Base-by-base conservation (phyloP, 257 asterid species). In the Haberlea rhodopensis region DNA sequence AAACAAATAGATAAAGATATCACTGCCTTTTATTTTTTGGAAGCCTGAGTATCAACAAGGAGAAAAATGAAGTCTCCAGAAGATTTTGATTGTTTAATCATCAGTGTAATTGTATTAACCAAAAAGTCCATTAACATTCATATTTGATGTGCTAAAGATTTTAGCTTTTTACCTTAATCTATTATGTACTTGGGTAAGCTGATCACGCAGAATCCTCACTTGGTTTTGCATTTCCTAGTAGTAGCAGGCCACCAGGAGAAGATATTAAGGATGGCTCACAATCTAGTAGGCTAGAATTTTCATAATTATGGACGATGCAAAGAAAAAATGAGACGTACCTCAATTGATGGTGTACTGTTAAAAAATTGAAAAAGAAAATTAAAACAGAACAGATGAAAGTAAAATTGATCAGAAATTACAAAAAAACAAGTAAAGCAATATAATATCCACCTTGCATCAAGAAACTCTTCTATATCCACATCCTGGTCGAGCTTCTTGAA, bases 401-500 rank as follows among this genome's bases (percentile, higher is more conserved):
- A 66, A 32, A 51, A n/a, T 26, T 4, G 70, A 67, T 60, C 37
- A 71, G 70, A 67, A 0, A 48, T 13, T 40, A 59, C 18, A 52
- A 18, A 57, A n/a, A 13, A n/a, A 53, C 10, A 62, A 37, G 60
- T 10, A 40, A 53, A 55, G 8, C 11, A 11, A 55, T 51, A 37
- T 54, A 69, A 59, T 57, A 46, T 64, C 24, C 71, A 91, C 96
- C 95, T 84, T 48, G 86, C 70, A 71, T 84, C 91, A 70, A 91
- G 85, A 77, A 84, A 88, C 70, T 86, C 96, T 59, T 87, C 87
- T 62, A 90, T 76, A 69, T 88, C 88, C 62, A 88, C 87, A 62
- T 88, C 96, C 58, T 84, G 95, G 68, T 88, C 95, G 60, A 84
- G 89, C 85, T 88, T 86, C 84, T 84, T 88, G 57, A 88, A 86